Evolutionary conservation across 2,329 filamentous ascomycete genomes (phyloP).

Genomic region (Sporothrix dimorphospora): DNA sequence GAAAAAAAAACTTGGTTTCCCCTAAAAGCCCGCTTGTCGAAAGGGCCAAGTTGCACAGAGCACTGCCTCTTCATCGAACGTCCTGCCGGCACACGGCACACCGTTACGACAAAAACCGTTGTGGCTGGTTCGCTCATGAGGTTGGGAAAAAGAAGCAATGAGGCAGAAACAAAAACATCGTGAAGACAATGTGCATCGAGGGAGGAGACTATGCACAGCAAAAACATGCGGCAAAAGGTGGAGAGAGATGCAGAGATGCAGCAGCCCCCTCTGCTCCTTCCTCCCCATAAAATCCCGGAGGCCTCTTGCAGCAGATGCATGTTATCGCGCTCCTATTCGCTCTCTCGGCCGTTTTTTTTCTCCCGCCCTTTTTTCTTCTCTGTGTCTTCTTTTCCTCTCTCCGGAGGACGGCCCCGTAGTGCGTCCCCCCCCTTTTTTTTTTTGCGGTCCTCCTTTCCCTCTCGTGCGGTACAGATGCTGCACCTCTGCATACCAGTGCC

Average conservation of each 20-base stretch:
- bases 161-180: background rate
- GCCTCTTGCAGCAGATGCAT: slow-evolving; percentile 2
- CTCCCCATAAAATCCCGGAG: background rate
- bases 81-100: background rate
- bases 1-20: background rate
- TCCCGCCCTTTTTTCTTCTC: background rate
- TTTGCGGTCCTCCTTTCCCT: background rate
- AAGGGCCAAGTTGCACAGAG: background rate
- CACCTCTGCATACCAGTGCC: slow-evolving; percentile 3
- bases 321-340: background rate
- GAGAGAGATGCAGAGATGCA: background rate
- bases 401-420: background rate
- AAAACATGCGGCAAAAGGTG: background rate
- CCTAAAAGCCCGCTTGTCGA: too few relatives aligned
- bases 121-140: background rate
- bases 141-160: too few relatives aligned
- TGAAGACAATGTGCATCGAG: background rate
- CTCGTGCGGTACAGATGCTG: background rate
- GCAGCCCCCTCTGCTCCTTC: too few relatives aligned
- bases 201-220: background rate
- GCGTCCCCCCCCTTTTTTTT: background rate
- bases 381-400: background rate
- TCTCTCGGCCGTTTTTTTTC: background rate
- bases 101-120: background rate
- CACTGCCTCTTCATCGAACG: background rate